A percentile compares a stretch with the other conserved stretches of the same genome.
phyloP scores from a whole-genome alignment of 2,329 filamentous ascomycete genomes.

The Cordyceps javanica region DNA sequence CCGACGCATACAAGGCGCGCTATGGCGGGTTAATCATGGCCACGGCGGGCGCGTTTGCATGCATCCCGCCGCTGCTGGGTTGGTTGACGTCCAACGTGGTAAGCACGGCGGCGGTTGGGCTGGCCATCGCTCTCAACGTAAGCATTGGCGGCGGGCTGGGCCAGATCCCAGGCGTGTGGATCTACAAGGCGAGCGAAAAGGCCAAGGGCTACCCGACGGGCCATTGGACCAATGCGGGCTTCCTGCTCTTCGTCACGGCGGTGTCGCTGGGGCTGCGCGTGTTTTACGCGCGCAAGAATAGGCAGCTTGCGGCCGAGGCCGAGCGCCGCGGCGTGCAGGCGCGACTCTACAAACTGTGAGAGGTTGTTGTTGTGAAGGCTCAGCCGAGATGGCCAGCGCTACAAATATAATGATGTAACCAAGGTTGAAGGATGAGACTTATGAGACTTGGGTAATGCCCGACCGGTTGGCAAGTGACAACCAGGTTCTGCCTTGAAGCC shows the following conservation, averaged over 20 bases:
- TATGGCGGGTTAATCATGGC: conserved; percentile 67
- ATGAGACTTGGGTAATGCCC: not conserved
- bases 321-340: conserved; percentile 26
- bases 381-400: not conserved
- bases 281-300: conserved; percentile 48
- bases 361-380: not conserved
- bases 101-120: conserved; percentile 57
- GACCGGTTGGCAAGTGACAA: too few relatives aligned
- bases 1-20: conserved; percentile 51
- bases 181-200: conserved; percentile 60
- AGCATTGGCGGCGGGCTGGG: conserved; percentile 60
- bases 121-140: conserved; percentile 66
- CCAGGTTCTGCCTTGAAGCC: too few relatives aligned
- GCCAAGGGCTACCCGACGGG: conserved; percentile 60
- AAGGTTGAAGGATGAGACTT: not conserved
- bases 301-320: conserved; percentile 26
- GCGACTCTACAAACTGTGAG: conserved; percentile 35
- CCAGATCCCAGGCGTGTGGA: conserved; percentile 69
- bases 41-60: conserved; percentile 59
- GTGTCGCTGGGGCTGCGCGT: conserved; percentile 48
- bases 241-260: conserved; percentile 52
- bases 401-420: conserved; percentile 1
- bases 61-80: conserved; percentile 63
- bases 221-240: conserved; percentile 59
- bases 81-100: conserved; percentile 65